These are phyloP conservation scores for Boletus rubescentipes DNA, from an alignment of 768 basidiomycete genomes.

Conservation along the genomic window DNA sequence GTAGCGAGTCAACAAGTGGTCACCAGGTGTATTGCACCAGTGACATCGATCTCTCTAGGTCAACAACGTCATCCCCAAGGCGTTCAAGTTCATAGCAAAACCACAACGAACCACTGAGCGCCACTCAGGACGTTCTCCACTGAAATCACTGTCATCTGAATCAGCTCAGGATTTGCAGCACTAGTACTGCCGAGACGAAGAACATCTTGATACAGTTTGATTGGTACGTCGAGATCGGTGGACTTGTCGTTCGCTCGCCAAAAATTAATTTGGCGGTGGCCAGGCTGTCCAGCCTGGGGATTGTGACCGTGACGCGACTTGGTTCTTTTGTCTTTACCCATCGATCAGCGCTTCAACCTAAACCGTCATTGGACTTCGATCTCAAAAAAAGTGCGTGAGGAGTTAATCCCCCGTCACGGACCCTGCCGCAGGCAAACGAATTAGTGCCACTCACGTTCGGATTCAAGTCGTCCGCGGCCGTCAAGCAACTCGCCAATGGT, in stretches of 20 bases:
- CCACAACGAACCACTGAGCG: background rate
- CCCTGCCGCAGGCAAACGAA: too few relatives aligned
- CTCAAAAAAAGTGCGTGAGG: background rate
- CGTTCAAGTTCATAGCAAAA: background rate
- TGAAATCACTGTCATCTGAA: too few relatives aligned
- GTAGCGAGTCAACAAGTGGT: background rate
- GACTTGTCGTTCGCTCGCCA: background rate
- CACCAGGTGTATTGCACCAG: background rate
- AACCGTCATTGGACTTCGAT: background rate
- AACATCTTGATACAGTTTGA: background rate
- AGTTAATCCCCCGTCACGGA: too few relatives aligned
- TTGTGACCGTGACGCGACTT: constrained; percentile 1
- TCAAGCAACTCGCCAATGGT: background rate
- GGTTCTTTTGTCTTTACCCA: constrained; percentile 5
- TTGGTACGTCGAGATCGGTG: constrained; percentile 1
- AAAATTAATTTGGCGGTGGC: background rate
- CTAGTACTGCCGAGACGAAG: constrained; percentile 1
- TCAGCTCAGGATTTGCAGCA: too few relatives aligned
- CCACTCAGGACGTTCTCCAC: too few relatives aligned
- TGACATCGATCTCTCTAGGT: background rate
- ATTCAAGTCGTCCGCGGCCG: background rate
- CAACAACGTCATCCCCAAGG: background rate
- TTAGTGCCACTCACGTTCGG: background rate
- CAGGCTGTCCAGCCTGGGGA: constrained; percentile 16
- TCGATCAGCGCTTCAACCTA: background rate